Evolutionary conservation across 116 monocot genomes (phyloP).

Genomic region (Posidonia oceanica): DNA sequence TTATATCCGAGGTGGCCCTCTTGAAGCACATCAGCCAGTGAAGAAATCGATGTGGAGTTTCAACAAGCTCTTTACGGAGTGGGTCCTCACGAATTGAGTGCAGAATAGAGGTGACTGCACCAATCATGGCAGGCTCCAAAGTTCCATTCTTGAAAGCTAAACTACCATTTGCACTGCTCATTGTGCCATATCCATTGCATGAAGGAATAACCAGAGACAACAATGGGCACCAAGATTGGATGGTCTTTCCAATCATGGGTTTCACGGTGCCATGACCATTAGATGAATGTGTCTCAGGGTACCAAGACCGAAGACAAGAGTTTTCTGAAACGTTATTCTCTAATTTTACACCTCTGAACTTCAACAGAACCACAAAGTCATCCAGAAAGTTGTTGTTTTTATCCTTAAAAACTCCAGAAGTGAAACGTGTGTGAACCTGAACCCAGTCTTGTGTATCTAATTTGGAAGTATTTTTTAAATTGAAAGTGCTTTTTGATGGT

Average conservation of each 20-base stretch:
- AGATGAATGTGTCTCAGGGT: constrained; percentile 29
- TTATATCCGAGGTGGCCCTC: constrained; percentile 41
- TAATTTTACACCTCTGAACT: constrained; percentile 43
- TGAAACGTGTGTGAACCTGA: constrained; percentile 27
- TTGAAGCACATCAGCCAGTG: constrained; percentile 91
- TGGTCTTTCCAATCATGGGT: constrained; percentile 17
- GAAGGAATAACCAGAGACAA: too few species aligned
- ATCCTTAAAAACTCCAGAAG: constrained; percentile 58
- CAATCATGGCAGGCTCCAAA: constrained; percentile 33
- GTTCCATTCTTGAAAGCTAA: constrained; percentile 7
- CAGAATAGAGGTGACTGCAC: too few species aligned
- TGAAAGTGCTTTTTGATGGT: too few species aligned
- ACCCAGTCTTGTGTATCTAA: constrained; percentile 47
- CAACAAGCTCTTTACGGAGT: constrained; percentile 56
- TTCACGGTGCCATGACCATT: constrained; percentile 24
- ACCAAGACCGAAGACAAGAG: constrained; percentile 33
- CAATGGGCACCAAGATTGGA: too few species aligned
- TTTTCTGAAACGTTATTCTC: not conserved
- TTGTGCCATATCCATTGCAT: constrained; percentile 28
- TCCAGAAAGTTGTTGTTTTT: constrained; percentile 31
- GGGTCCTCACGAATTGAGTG: constrained; percentile 72
- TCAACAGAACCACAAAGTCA: constrained; percentile 57
- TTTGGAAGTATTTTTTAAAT: too few species aligned
- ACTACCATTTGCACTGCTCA: constrained; percentile 20
- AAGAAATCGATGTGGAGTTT: constrained; percentile 69